Base-by-base conservation (phyloP, 306 rosid species). In the Acmispon strigosus region DNA sequence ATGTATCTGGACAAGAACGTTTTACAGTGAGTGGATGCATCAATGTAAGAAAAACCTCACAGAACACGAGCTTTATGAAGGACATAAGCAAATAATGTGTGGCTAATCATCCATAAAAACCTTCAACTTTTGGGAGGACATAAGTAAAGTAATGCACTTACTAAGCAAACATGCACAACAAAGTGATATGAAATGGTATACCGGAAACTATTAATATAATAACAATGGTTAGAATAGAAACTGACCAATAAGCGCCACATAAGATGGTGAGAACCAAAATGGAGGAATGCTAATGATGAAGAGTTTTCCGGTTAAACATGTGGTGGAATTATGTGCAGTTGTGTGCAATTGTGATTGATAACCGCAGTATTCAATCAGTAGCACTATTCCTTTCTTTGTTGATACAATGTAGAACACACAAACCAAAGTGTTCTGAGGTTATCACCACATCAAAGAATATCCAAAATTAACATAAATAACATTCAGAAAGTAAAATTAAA, bases 1-100 rank as follows among this genome's bases (percentile, higher is more conserved):
- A 88, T 85, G 81, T 85, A 88, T 41, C 94, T 88, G 84, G 70
- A 72, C 63, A 74, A 66, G 64, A 51, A 70, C 48, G 76, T 54
- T 49, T 41, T 60, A 16, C 37, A 78, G 50, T 69, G 36, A 76
- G 66, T 19, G 69, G 53, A 27, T 48, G 27, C 17, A 49, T 68
- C 29, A 19, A 52, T 24, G 62, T 7, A 20, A 7, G 24, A 49
- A 14, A 37, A 42, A 34, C 22, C 27, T 27, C 19, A 34, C 34
- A 78, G 48, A 59, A 66, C 32, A 44, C 51, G 4, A 15, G 17
- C 17, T n/a, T 58, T 29, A 7, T 39, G 49, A 71, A 20, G 55
- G 32, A 73, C 34, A 42, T 5, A 54, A 18, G 39, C 22, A 63
- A 53, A 55, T 39, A 69, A 15, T 19, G 37, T 20, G 53, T 10